A percentile compares a stretch with the other conserved stretches of the same genome.
These are phyloP conservation scores for Cadophora malorum DNA, from an alignment of 2,329 filamentous ascomycete genomes.

Conservation along the genomic window DNA sequence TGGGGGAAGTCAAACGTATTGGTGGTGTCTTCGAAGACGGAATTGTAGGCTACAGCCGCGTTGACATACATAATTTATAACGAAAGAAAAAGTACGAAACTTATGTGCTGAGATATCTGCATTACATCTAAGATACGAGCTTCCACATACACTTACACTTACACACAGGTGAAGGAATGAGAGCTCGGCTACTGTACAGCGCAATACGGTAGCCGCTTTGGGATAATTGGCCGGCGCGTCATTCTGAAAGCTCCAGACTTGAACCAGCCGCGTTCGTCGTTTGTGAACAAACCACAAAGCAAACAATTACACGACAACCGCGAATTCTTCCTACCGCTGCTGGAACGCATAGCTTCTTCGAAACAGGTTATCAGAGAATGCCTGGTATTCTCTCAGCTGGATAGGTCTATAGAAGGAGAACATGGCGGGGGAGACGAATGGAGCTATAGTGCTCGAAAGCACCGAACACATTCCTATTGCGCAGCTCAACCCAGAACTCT, in stretches of 20 bases:
- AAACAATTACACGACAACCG: constrained; percentile 3
- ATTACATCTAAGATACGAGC: too few species aligned
- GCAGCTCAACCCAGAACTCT: constrained; percentile 57
- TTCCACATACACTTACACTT: not conserved
- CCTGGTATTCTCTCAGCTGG: constrained; percentile 8
- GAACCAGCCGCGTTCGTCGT: constrained; percentile 7
- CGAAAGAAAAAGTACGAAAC: too few species aligned
- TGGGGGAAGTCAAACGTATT: too few species aligned
- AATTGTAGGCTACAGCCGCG: too few species aligned
- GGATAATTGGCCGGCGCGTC: constrained; percentile 14
- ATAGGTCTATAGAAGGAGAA: constrained; percentile 18
- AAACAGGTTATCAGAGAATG: constrained; percentile 5
- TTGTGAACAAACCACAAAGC: not conserved
- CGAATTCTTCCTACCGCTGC: not conserved
- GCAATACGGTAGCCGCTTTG: not conserved
- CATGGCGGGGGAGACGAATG: constrained; percentile 35
- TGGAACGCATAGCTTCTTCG: too few species aligned
- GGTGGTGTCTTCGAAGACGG: too few species aligned
- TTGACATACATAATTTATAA: too few species aligned
- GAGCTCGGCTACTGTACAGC: constrained; percentile 2
- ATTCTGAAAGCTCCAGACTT: constrained; percentile 10
- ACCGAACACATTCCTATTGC: constrained; percentile 59
- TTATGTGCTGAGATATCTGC: too few species aligned
- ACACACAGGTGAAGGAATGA: too few species aligned
- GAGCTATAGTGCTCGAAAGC: constrained; percentile 27